Conservation (phyloP, 2,329 filamentous ascomycete species). For the Byssochlamys sp. region DNA sequence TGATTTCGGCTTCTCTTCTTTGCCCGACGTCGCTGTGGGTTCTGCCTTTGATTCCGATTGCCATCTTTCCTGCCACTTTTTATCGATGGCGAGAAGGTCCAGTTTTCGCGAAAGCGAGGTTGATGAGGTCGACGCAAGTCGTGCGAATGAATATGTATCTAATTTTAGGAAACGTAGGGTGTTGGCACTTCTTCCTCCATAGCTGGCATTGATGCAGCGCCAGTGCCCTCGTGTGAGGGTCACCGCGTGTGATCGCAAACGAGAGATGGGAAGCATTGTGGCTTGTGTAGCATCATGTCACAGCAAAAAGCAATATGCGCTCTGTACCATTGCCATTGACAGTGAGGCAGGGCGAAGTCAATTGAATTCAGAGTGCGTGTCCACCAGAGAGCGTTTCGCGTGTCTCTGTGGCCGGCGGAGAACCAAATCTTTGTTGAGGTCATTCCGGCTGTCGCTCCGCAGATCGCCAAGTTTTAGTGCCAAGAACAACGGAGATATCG, state of each 20-base stretch:
- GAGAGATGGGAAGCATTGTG: constrained; percentile 20
- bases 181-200: constrained; percentile 2
- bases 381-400: background rate
- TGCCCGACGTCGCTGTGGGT: constrained; percentile 1
- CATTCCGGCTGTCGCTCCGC: too few relatives aligned
- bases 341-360: background rate
- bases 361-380: background rate
- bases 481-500: too few relatives aligned
- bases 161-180: constrained; percentile 6
- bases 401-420: background rate
- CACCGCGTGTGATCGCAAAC: constrained; percentile 16
- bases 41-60: constrained; percentile 10
- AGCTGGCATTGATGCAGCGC: constrained; percentile 6
- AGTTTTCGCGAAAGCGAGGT: constrained; percentile 18
- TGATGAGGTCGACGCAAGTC: constrained; percentile 16
- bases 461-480: too few relatives aligned
- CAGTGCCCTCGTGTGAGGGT: constrained; percentile 12
- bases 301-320: background rate
- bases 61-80: constrained; percentile 49
- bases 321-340: background rate
- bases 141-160: constrained; percentile 7
- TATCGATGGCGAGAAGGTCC: constrained; percentile 39
- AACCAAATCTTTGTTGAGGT: background rate
- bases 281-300: constrained; percentile 13
- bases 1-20: constrained; percentile 30